A percentile compares a stretch with the other conserved stretches of the same genome.
These are phyloP conservation scores for Suillus weaverae DNA, from an alignment of 768 basidiomycete species.

Conservation along the genomic window DNA sequence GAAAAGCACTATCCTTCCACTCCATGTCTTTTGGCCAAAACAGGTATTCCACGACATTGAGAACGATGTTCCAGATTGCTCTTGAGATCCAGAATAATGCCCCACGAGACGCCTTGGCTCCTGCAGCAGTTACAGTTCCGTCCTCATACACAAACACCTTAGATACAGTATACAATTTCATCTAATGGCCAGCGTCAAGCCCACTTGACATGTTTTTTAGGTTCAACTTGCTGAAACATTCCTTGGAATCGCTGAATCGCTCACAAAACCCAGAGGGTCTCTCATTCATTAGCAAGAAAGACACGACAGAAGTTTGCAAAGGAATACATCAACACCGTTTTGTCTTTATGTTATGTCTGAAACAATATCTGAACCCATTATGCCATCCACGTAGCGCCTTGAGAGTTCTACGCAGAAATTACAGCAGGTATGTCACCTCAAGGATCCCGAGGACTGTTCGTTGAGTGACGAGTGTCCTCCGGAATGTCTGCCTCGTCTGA, in stretches of 20 bases:
- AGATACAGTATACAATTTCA: constrained; percentile 42
- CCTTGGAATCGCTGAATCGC: constrained; percentile 55
- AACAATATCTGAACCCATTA: background rate
- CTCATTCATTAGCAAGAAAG: constrained; percentile 28
- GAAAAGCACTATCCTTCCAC: constrained; percentile 58
- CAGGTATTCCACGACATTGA: constrained; percentile 27
- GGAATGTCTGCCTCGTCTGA: background rate
- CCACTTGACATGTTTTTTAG: constrained; percentile 26
- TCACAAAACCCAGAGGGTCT: constrained; percentile 56
- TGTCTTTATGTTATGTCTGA: background rate
- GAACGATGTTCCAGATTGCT: constrained; percentile 53
- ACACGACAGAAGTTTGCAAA: background rate
- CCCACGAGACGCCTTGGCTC: constrained; percentile 39
- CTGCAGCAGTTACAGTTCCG: constrained; percentile 30
- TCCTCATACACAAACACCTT: constrained; percentile 53
- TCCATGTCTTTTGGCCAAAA: constrained; percentile 52
- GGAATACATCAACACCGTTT: background rate
- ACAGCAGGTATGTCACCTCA: background rate
- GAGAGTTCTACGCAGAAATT: background rate
- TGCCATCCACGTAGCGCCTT: background rate
- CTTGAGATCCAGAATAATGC: constrained; percentile 44
- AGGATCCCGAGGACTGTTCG: background rate
- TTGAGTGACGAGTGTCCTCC: background rate
- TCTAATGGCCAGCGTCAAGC: background rate
- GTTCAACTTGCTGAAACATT: constrained; percentile 58